phyloP scores from a whole-genome alignment of 768 basidiomycete species.

The Sarcodon aspratus region DNA sequence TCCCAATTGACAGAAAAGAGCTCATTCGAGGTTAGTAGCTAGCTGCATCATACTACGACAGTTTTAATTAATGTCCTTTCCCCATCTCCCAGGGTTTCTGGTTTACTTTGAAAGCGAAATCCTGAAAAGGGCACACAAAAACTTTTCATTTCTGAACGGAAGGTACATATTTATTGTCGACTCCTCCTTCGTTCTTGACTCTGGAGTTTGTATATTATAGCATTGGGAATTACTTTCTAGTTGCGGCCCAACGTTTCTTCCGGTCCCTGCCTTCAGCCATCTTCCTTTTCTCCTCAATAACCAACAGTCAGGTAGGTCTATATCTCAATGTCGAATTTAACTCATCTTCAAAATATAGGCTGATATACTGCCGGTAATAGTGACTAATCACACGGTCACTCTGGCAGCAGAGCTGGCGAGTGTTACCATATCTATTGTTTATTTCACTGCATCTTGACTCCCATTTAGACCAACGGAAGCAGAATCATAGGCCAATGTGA shows the following conservation, averaged over 20 bases:
- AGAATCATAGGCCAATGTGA: conserved; percentile 87
- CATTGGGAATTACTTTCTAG: conserved; percentile 86
- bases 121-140: conserved; percentile 83
- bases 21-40: conserved; percentile 59
- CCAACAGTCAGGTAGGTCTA: conserved; percentile 48
- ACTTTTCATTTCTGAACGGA: conserved; percentile 88
- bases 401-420: conserved; percentile 80
- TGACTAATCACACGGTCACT: conserved; percentile 93
- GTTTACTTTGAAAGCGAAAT: conserved; percentile 88
- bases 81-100: conserved; percentile 58
- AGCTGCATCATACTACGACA: conserved; percentile 4
- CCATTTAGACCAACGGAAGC: conserved; percentile 53
- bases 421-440: conserved; percentile 4
- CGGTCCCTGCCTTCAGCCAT: conserved; percentile 89
- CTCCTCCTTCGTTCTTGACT: conserved; percentile 4
- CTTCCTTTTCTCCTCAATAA: conserved; percentile 88
- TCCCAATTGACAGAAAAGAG: conserved; percentile 86
- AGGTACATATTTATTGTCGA: conserved; percentile 38
- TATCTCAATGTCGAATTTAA: conserved; percentile 2
- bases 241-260: conserved; percentile 83
- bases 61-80: not conserved
- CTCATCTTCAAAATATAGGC: conserved; percentile 28
- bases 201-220: conserved; percentile 20
- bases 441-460: not conserved
- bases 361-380: conserved; percentile 80